Conservation (phyloP, 257 asterid species). For the Echium plantagineum region DNA sequence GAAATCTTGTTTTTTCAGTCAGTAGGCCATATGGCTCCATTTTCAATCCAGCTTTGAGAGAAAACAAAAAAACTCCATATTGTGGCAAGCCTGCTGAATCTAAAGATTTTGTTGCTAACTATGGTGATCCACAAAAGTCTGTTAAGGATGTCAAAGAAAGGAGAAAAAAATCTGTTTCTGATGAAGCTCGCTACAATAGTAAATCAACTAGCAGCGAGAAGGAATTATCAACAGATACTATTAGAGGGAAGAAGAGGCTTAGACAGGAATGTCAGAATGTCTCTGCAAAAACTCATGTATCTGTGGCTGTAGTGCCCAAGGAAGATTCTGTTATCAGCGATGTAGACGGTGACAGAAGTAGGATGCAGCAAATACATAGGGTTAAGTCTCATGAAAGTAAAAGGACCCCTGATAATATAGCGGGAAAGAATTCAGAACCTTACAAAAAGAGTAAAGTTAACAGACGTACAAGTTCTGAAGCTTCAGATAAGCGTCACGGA, state of each 20-base stretch:
- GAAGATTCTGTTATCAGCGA: constrained; percentile 21
- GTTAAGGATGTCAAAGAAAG: constrained; percentile 26
- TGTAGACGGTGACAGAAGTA: constrained; percentile 8
- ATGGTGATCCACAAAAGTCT: constrained; percentile 17
- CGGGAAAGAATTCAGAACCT: constrained; percentile 17
- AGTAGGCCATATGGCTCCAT: constrained; percentile 62
- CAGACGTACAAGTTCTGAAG: constrained; percentile 24
- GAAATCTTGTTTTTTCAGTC: constrained; percentile 52
- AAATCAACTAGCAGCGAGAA: constrained; percentile 16
- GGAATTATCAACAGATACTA: constrained; percentile 19
- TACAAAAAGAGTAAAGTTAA: constrained; percentile 26
- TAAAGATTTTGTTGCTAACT: constrained; percentile 16
- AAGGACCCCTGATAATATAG: constrained; percentile 12
- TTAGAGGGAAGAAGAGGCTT: constrained; percentile 20
- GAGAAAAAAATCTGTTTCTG: constrained; percentile 31
- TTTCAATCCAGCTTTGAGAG: constrained; percentile 19
- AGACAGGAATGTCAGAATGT: constrained; percentile 19
- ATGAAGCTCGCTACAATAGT: constrained; percentile 14
- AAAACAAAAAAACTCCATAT: constrained; percentile 21
- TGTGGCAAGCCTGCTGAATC: constrained; percentile 26
- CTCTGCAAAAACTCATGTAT: constrained; percentile 14
- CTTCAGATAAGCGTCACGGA: constrained; percentile 19
- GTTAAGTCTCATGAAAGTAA: constrained; percentile 14
- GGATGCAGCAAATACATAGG: constrained; percentile 21
- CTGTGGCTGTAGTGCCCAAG: constrained; percentile 17